Percentiles rank a stretch among this genome's conserved stretches.
These are phyloP conservation scores for Triangularia setosa DNA, from an alignment of 2,329 filamentous ascomycete species.

Conservation along the genomic window DNA sequence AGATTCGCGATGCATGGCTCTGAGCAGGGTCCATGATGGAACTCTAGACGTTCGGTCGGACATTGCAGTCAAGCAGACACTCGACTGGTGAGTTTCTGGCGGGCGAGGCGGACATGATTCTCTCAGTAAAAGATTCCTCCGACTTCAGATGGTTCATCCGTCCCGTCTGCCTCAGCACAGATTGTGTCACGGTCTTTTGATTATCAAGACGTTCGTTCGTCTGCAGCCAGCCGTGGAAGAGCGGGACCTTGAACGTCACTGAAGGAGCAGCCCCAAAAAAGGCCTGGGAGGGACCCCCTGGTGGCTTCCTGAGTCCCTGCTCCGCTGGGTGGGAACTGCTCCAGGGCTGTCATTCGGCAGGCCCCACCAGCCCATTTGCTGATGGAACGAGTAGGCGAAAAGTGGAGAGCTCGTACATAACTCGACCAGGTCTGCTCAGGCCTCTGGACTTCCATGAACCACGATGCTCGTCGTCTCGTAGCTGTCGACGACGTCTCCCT, in stretches of 20 bases:
- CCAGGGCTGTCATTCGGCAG: conserved; percentile 8
- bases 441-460: background rate
- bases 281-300: background rate
- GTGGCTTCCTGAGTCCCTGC: background rate
- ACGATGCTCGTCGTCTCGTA: background rate
- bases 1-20: background rate
- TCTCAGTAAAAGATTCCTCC: background rate
- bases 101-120: background rate
- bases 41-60: background rate
- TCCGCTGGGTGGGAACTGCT: background rate
- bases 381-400: conserved; percentile 14
- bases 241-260: background rate
- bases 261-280: background rate
- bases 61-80: background rate
- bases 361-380: conserved; percentile 6
- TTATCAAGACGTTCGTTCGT: background rate
- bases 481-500: background rate
- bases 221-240: background rate
- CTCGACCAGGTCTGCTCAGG: conserved; percentile 8
- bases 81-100: background rate
- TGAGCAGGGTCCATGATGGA: background rate
- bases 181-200: background rate
- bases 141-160: background rate
- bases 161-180: background rate
- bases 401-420: conserved; percentile 18